Conservation (phyloP, 805 yeast species). For the Candida loeiensis region DNA sequence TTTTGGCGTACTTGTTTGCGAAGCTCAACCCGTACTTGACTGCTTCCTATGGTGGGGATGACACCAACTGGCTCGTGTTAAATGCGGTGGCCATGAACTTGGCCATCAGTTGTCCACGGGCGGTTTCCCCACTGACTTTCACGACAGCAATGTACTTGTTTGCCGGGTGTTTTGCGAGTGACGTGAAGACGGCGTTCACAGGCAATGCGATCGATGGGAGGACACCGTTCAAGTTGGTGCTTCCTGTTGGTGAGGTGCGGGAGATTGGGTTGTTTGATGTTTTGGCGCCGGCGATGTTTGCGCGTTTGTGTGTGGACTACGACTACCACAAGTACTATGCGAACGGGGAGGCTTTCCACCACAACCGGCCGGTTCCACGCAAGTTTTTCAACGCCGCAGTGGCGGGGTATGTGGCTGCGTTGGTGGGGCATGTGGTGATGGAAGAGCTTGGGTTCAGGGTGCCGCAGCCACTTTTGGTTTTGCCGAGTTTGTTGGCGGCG, state of each 20-base stretch:
- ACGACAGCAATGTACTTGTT: conserved; percentile 45
- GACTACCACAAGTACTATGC: conserved; percentile 40
- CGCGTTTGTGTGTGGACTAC: conserved; percentile 51
- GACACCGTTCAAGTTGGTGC: conserved; percentile 51
- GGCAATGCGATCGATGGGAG: conserved; percentile 58
- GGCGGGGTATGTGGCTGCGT: conserved; percentile 45
- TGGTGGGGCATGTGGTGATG: conserved; percentile 62
- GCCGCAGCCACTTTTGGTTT: conserved; percentile 64
- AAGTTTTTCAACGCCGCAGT: conserved; percentile 47
- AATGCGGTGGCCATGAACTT: conserved; percentile 43
- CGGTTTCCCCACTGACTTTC: conserved; percentile 44
- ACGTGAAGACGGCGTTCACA: conserved; percentile 66
- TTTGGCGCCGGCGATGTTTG: conserved; percentile 54
- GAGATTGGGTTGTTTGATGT: conserved; percentile 65
- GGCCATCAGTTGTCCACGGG: conserved; percentile 42
- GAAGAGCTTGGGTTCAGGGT: too few relatives aligned
- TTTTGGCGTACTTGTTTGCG: conserved; percentile 15
- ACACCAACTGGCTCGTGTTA: conserved; percentile 43
- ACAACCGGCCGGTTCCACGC: conserved; percentile 32
- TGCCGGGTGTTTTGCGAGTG: conserved; percentile 53
- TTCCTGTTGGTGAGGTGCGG: conserved; percentile 39
- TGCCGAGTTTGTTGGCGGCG: conserved; percentile 43
- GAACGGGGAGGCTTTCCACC: conserved; percentile 32
- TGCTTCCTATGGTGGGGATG: conserved; percentile 4
- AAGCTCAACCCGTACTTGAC: conserved; percentile 13